Evolutionary conservation across 2,329 filamentous ascomycete genomes (phyloP).

Genomic region (Byssochlamys sp.): DNA sequence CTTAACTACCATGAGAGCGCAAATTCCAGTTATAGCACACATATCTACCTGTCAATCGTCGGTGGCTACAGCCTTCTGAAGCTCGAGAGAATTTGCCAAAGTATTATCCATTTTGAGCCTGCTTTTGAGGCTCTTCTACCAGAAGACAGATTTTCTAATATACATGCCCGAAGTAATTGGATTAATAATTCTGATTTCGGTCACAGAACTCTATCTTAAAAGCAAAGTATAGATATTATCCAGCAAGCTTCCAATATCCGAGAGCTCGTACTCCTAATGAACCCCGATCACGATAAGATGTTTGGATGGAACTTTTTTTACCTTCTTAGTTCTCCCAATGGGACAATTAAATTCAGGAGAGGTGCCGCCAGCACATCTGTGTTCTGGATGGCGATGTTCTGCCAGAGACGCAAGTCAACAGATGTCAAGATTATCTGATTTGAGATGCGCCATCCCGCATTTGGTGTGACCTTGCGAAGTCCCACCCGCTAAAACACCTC

Average conservation of each 20-base stretch:
- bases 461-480: not conserved
- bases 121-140: not conserved
- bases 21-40: not conserved
- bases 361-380: too few species aligned
- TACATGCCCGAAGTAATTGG: not conserved
- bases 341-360: too few species aligned
- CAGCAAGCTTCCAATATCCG: not conserved
- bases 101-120: not conserved
- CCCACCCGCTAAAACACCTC: not conserved
- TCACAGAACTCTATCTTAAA: slow-evolving; percentile 1
- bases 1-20: not conserved
- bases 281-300: not conserved
- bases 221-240: slow-evolving; percentile 1
- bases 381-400: too few species aligned
- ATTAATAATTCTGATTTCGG: not conserved
- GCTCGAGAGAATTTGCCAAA: not conserved
- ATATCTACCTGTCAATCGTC: not conserved
- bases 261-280: not conserved
- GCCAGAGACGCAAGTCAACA: too few species aligned
- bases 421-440: not conserved
- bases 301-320: too few species aligned
- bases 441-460: not conserved
- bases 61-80: not conserved
- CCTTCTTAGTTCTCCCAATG: too few species aligned
- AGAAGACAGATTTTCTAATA: not conserved